Evolutionary conservation across 2,329 filamentous ascomycete species (phyloP).

Genomic region (Aspergillus puulaauensis): DNA sequence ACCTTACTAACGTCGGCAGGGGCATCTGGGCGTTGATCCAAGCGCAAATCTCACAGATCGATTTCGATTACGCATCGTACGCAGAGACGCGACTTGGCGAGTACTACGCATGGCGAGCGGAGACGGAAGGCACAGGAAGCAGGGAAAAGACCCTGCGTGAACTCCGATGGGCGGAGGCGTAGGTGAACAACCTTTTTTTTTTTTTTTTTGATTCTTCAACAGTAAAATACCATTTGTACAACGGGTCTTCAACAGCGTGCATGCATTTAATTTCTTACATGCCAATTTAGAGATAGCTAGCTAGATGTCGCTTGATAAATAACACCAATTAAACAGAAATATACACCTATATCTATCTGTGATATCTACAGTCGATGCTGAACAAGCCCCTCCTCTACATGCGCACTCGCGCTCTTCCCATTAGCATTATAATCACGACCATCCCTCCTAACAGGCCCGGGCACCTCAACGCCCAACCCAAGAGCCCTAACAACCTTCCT

Average conservation of each 20-base stretch:
- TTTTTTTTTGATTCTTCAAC: background rate
- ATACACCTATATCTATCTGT: background rate
- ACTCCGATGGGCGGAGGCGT: conserved; percentile 67
- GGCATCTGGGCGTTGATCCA: conserved; percentile 97
- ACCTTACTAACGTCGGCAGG: conserved; percentile 55
- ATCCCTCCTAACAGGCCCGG: background rate
- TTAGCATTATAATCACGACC: background rate
- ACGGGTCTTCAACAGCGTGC: conserved; percentile 6
- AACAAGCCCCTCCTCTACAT: background rate
- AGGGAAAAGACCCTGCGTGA: conserved; percentile 72
- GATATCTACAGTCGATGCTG: conserved; percentile 20
- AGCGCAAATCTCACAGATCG: conserved; percentile 88
- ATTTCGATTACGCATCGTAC: conserved; percentile 94
- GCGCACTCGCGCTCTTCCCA: background rate
- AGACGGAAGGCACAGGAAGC: conserved; percentile 63
- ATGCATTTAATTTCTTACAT: background rate
- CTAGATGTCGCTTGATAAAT: background rate
- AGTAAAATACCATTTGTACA: background rate
- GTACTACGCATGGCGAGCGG: conserved; percentile 88
- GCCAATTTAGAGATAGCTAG: background rate
- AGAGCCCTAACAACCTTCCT: conserved; percentile 42
- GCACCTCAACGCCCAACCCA: conserved; percentile 4
- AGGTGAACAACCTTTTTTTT: background rate
- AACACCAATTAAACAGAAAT: background rate
- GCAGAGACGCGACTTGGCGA: conserved; percentile 83